Conservation (phyloP, 257 asterid genomes). For the Striga asiatica region DNA sequence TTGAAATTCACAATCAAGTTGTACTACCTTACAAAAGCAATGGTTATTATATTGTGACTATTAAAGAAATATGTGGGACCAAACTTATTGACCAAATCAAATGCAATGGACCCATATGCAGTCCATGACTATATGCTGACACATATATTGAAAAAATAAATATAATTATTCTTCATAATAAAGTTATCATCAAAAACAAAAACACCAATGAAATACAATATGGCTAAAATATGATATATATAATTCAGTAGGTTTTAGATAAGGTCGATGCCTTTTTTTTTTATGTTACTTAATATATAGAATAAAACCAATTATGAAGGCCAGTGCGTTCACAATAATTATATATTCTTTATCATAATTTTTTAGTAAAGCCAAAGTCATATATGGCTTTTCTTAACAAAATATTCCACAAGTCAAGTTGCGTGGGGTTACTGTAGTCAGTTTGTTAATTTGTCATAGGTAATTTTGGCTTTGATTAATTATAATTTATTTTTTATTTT, state of each 20-base stretch:
- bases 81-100: neutral
- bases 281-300: too few species aligned
- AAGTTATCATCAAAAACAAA: conserved; percentile 3
- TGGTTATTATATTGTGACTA: neutral
- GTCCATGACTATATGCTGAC: neutral
- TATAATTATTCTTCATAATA: neutral
- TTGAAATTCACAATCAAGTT: neutral
- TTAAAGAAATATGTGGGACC: neutral
- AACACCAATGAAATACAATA: neutral
- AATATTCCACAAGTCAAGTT: neutral
- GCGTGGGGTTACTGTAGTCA: neutral
- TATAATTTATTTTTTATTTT: too few species aligned
- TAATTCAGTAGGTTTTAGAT: neutral
- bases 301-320: neutral
- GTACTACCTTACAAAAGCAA: neutral
- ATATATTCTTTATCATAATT: neutral
- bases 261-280: neutral
- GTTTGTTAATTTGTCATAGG: too few species aligned
- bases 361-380: neutral
- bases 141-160: neutral
- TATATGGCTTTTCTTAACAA: neutral
- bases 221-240: neutral
- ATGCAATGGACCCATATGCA: conserved; percentile 3
- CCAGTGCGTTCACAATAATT: neutral
- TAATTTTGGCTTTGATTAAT: too few species aligned